Evolutionary conservation across 2,329 filamentous ascomycete species (phyloP).

Genomic region (Lachnellula cervina): DNA sequence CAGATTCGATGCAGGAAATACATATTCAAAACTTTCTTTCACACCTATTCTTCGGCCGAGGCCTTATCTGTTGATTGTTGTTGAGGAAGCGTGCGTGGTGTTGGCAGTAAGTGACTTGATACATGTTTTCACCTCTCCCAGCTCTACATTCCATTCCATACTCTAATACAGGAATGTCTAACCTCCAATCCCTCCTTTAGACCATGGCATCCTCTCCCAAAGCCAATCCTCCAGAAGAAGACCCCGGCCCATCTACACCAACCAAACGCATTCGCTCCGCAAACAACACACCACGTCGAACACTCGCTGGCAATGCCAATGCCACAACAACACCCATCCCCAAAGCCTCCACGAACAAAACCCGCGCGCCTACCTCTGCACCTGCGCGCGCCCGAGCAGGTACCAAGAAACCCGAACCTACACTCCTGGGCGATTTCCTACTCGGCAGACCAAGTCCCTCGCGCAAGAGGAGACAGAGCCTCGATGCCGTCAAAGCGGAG

Average conservation of each 20-base stretch:
- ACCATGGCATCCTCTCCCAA: constrained; percentile 8
- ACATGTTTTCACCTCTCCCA: background rate
- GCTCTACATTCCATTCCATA: constrained; percentile 2
- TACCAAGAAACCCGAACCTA: constrained; percentile 36
- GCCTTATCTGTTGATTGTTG: background rate
- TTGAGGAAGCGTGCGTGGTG: background rate
- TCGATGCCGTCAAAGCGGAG: constrained; percentile 54
- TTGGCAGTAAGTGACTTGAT: background rate
- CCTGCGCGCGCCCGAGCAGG: constrained; percentile 21
- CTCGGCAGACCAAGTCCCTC: constrained; percentile 52
- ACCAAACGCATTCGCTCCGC: background rate
- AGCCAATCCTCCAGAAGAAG: constrained; percentile 9
- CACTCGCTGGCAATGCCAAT: constrained; percentile 20
- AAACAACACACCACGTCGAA: constrained; percentile 13
- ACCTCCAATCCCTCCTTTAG: constrained; percentile 1
- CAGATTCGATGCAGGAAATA: background rate
- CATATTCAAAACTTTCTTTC: background rate
- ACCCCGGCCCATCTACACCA: constrained; percentile 1
- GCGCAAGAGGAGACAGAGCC: constrained; percentile 52
- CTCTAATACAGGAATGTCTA: background rate
- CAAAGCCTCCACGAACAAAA: constrained; percentile 17
- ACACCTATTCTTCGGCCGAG: background rate
- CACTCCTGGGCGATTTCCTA: constrained; percentile 53
- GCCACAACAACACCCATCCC: constrained; percentile 17
- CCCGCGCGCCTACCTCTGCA: constrained; percentile 22